Percentiles rank a stretch among this genome's conserved stretches.
Evolutionary conservation across 164 flowering plant genomes (phyloP).

Genomic region (Macadamia integrifolia): DNA sequence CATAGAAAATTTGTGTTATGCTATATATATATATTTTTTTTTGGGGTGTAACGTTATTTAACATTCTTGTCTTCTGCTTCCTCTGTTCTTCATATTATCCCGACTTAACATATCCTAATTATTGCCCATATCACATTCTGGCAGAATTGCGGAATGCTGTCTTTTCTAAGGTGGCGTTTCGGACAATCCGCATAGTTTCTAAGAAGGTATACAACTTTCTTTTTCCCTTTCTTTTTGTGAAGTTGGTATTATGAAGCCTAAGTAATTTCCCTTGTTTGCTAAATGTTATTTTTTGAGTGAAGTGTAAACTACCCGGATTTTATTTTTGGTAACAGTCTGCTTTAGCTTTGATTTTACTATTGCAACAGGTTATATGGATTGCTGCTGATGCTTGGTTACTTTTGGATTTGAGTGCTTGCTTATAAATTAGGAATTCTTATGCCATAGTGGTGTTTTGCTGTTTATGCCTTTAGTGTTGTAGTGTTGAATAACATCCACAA

Average conservation of each 20-base stretch:
- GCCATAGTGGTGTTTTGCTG: too few relatives aligned
- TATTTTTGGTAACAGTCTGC: too few relatives aligned
- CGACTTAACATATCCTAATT: background rate
- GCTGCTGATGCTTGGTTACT: too few relatives aligned
- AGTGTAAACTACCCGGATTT: too few relatives aligned
- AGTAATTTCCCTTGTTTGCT: background rate
- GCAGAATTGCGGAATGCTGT: conserved; percentile 93
- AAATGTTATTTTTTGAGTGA: background rate
- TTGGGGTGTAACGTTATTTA: too few relatives aligned
- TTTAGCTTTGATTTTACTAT: too few relatives aligned
- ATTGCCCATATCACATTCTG: conserved; percentile 4
- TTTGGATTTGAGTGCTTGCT: too few relatives aligned
- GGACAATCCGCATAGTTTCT: conserved; percentile 88
- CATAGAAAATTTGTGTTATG: background rate
- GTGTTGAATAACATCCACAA: too few relatives aligned
- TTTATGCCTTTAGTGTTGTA: too few relatives aligned
- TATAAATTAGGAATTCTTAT: too few relatives aligned
- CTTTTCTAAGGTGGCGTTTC: conserved; percentile 93
- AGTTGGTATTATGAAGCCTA: background rate
- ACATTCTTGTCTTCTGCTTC: background rate
- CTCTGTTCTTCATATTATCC: background rate
- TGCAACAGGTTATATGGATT: too few relatives aligned
- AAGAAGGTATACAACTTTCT: conserved; percentile 48
- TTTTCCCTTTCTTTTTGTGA: background rate
- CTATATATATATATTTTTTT: background rate